Conservation (phyloP, 176 grass and related monocot genomes). For the Typha latifolia region DNA sequence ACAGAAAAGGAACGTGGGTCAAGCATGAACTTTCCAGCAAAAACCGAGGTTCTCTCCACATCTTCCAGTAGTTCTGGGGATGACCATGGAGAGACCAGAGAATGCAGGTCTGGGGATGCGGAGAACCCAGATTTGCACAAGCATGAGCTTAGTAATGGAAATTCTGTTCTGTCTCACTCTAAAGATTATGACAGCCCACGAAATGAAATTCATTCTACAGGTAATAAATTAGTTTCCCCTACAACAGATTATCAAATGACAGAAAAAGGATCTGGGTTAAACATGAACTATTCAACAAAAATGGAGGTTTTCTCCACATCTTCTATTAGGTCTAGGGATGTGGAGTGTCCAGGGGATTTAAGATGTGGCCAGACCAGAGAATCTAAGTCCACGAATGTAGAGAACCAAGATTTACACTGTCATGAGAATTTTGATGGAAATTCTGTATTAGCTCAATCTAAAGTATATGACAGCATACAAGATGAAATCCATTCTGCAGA, state of each 20-base stretch:
- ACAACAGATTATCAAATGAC: neutral
- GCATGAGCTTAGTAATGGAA: neutral
- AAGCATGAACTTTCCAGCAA: neutral
- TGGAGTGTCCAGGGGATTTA: neutral
- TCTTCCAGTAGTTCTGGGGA: neutral
- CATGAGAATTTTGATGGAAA: slow-evolving; percentile 24
- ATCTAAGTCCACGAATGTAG: neutral
- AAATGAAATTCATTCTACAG: neutral
- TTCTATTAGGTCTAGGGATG: neutral
- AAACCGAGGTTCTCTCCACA: neutral
- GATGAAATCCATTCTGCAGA: slow-evolving; percentile 35
- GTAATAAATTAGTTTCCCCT: neutral
- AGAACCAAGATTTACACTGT: slow-evolving; percentile 32
- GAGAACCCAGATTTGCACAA: too few species aligned
- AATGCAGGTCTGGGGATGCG: neutral
- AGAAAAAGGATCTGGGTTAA: neutral
- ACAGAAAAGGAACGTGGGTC: neutral
- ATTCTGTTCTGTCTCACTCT: neutral
- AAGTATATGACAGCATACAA: slow-evolving; percentile 34
- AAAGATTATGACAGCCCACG: neutral
- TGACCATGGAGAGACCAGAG: neutral
- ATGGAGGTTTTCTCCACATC: neutral
- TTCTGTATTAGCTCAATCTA: slow-evolving; percentile 34
- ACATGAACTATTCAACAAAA: neutral
- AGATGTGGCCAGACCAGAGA: neutral